Evolutionary conservation across 345 rosid species (phyloP), one percentile per base, ranked within the genome.

Genomic region (Carallia brachiata): DNA sequence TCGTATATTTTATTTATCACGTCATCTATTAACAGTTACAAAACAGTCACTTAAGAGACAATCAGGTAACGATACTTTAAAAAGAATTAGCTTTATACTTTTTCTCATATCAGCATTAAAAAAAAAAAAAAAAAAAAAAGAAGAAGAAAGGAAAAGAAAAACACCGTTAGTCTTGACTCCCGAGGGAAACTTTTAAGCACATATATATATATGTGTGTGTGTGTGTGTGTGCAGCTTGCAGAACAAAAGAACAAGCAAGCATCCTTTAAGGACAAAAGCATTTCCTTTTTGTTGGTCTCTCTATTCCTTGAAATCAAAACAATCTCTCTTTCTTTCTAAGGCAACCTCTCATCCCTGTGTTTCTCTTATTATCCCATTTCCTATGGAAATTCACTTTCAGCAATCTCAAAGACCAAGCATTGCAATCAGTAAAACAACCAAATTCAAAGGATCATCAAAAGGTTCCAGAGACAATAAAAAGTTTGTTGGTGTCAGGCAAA

Each of bases 401-500:
- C 75, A 64, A 5, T 68, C 55, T 36, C 58, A 59, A 62, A 36
- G 19, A 3, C 37, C 47, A 18, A 37, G 55, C 30, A 32, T 48
- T 54, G 61, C 72, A 50, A 31, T n/a, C 6, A 57, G 66, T 72
- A 84, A 75, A 75, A 66, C 66, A 47, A 74, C 65, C 75, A 87
- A 79, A 70, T 69, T 72, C 73, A 89, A 81, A 80, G 84, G 81
- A 34, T 67, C 77, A 34, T 67, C 77, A 72, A 70, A 69, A 16
- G 66, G 65, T 9, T 27, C 34, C 4, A 61, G 23, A 30, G 70
- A 54, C 70, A 70, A 30, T 69, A 85, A 67, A 81, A 85, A 78
- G 74, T 89, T 82, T 65, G 84, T 89, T 52, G 94, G 94, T 47
- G 91, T 89, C 57, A 79, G 94, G 36, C 91, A 89, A 78, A 82